Base-by-base conservation (phyloP, 441 rosid species). In the Arabidopsis lyrata region DNA sequence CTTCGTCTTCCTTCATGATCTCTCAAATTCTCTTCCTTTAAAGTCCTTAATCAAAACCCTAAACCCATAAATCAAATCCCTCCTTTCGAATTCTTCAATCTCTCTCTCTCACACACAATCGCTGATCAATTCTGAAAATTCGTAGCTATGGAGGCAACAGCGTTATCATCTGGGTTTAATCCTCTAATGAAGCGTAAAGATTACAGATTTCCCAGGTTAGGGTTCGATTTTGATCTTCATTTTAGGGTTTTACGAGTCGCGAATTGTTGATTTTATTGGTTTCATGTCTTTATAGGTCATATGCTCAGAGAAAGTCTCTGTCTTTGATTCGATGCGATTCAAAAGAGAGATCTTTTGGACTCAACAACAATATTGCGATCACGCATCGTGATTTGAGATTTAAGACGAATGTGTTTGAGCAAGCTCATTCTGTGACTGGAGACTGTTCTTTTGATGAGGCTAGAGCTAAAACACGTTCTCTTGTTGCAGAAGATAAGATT, bases 401-500 rank as follows among this genome's bases (percentile, higher is more conserved):
- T 63, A 85, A 76, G 83, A 80, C 81, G 81, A 83, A 81, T 62
- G 63, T 69, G 44, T 49, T 53, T 47, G 68, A 81, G 36, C 84
- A 81, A 80, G 63, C 84, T 20, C 68, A 63, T 71, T 78, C 81
- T 54, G 72, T 89, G 0, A 68, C 81, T 7, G 91, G 87, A 74
- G 86, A 70, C 59, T 52, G 50, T 67, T 72, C 87, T 5, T 81
- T 53, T 54, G 74, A 68, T 36, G 92, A 86, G 8, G 67, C 66
- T 64, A 44, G 66, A 48, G 55, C 44, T 47, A 85, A 82, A 61
- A 49, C 86, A 12, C 39, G 52, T 71, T 63, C 87, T 24, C 82
- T 20, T 27, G 81, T 81, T 16, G 71, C 76, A 0, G 89, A 91
- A 56, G 97, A 92, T 38, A 90, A 83, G 77, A 76, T 92, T 53